These are phyloP conservation scores for Cyamopsis tetragonoloba DNA, from an alignment of 306 rosid species.

Conservation along the genomic window DNA sequence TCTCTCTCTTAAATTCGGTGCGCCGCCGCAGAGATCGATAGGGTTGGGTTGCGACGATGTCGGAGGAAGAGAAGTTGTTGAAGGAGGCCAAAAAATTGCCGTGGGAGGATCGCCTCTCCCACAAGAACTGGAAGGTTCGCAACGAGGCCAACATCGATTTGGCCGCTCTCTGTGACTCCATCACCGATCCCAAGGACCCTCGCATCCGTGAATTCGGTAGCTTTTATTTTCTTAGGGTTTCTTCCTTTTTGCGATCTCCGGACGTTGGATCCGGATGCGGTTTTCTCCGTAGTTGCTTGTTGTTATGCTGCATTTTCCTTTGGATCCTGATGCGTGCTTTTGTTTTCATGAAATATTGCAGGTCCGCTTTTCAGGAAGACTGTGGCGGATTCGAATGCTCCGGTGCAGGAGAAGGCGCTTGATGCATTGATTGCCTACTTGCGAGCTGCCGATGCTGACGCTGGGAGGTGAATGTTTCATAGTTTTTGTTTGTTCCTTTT, in stretches of 20 bases:
- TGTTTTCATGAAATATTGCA: constrained; percentile 27
- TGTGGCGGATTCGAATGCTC: constrained; percentile 90
- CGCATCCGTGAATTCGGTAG: constrained; percentile 94
- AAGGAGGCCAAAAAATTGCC: constrained; percentile 99
- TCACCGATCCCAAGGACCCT: constrained; percentile 90
- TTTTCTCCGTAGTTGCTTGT: constrained; percentile 3
- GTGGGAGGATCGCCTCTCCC: constrained; percentile 93
- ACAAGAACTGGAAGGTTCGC: constrained; percentile 99
- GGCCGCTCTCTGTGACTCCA: constrained; percentile 87
- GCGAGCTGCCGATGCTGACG: constrained; percentile 97
- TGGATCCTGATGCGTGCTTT: constrained; percentile 29
- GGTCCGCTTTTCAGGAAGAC: constrained; percentile 84
- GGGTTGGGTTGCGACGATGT: constrained; percentile 36
- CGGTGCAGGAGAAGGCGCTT: constrained; percentile 97
- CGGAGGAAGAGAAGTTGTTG: constrained; percentile 94
- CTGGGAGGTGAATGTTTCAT: constrained; percentile 54
- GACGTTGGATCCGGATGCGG: constrained; percentile 31
- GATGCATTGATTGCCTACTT: constrained; percentile 89
- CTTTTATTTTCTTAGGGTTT: constrained; percentile 31
- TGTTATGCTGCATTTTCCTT: constrained; percentile 25
- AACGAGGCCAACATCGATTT: constrained; percentile 91
- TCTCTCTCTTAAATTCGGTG: constrained; percentile 23
- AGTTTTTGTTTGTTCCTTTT: not conserved
- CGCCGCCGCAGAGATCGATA: constrained; percentile 32
- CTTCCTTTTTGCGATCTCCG: constrained; percentile 20